Base-by-base conservation (phyloP, 1,284 basidiomycete species). In the Apiotrichum montevideense region DNA sequence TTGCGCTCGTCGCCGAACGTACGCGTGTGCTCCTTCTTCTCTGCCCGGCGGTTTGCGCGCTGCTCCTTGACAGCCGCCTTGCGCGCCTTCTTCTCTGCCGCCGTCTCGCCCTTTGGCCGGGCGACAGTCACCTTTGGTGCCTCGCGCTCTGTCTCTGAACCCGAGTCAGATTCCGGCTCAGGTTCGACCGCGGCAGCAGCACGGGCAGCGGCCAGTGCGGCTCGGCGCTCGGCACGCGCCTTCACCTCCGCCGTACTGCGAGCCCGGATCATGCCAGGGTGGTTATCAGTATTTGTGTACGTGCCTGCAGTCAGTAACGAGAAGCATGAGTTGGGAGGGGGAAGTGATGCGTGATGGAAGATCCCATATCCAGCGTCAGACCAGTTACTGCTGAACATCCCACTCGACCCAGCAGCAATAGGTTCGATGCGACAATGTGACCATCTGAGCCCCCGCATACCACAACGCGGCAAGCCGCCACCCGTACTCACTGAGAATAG, bases 271-370 rank as follows among this genome's bases (percentile, higher is more conserved):
- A 93, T 78, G 11, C 86, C 84, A 0, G 93, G 93, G 71, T 96
- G 93, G 69, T 98, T 97, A 72, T 95, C 94, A 4, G 95, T 80
- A 70, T 94, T 97, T 14, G 90, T 88, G 72, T 93, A 93, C 1
- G 92, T 96, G n/a, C 87, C 92, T 95, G 68, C 14, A 7, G 46
- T 56, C 35, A 33, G 46, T 41, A 15, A 37, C 33, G 46, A 13
- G 1, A 29, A 11, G 10, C 41, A 21, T 42, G 41, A 42, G 14
- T 5, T 42, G 41, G 5, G 41, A 8, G 37, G 37, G 37, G 37
- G 37, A 7, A 39, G 37, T 39, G 37, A 39, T 39, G 9, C 9
- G 9, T 13, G 37, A 39, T 39, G 37, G 37, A 9, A 3, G 37
- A 8, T 39, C 37, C 37, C 9, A 39, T 39, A 6, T 39, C 9